These are phyloP conservation scores for Phyllachora maydis DNA, from an alignment of 2,329 filamentous ascomycete species.

Conservation along the genomic window DNA sequence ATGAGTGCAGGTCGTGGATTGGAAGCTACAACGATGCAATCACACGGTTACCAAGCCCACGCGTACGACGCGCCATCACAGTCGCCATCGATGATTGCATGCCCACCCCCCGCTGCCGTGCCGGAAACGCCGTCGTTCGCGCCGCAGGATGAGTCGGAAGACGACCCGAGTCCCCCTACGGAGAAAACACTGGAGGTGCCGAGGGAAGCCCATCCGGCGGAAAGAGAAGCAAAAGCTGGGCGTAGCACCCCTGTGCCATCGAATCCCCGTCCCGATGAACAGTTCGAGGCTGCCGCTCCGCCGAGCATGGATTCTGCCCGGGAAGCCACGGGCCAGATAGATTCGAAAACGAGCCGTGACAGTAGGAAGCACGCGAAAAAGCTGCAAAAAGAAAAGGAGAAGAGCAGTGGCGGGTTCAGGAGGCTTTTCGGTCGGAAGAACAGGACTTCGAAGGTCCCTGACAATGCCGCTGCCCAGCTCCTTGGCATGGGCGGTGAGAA, in stretches of 20 bases:
- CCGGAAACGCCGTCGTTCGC: constrained; percentile 10
- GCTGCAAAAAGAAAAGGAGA: constrained; percentile 27
- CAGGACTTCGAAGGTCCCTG: constrained; percentile 31
- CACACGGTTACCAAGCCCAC: constrained; percentile 15
- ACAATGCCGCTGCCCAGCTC: constrained; percentile 28
- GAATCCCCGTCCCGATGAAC: constrained; percentile 15
- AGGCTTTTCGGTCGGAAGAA: constrained; percentile 49
- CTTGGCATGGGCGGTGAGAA: constrained; percentile 25
- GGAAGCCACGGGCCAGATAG: no score
- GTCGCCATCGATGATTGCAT: constrained; percentile 19
- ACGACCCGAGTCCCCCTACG: constrained; percentile 9
- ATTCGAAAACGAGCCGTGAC: constrained; percentile 21
- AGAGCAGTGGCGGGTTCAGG: constrained; percentile 26
- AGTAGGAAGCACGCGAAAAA: constrained; percentile 27
- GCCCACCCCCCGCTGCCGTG: constrained; percentile 9
- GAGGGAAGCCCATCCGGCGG: constrained; percentile 14
- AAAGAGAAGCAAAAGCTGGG: constrained; percentile 10
- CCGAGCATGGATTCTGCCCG: constrained; percentile 16
- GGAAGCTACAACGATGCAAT: constrained; percentile 21
- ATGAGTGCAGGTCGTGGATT: constrained; percentile 48
- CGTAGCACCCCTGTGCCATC: constrained; percentile 18
- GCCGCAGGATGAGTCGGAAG: constrained; percentile 6
- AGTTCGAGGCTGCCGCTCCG: constrained; percentile 13
- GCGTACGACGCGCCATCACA: constrained; percentile 14
- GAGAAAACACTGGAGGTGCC: constrained; percentile 17